Base-by-base conservation (phyloP, 371 early-diverging fungal genomes). In the Fennellomyces sp. region DNA sequence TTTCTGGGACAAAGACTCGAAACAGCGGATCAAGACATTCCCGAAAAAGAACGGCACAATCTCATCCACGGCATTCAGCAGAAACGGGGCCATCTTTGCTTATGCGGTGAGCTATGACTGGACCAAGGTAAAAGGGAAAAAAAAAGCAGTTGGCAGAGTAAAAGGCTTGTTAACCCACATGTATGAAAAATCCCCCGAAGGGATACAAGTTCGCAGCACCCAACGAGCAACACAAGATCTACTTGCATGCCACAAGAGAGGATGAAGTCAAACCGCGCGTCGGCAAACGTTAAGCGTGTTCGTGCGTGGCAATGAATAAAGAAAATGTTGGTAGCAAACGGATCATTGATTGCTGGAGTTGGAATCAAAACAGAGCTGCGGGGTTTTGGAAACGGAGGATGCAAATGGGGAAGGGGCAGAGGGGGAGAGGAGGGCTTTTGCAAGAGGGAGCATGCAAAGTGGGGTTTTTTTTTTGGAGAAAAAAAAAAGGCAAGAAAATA, bases 61-160 rank as follows among this genome's bases (percentile, higher is more conserved):
- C 57, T 66, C 93, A 12, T 78, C 89, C 47, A 83, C 93, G 3
- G 81, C 91, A 0, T 97, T 96, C 66, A 95, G 90, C 68, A 76
- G 87, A 26, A 90, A 88, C 35, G 98, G 97, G 26, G 80, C 72
- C 31, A 92, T 95, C 47, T 94, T 96, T 73, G 97, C 97, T 7
- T 98, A 98, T 72, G 95, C 96, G 2, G 75, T 87, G 13, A 90
- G 95, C 35, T 97, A 99, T 73, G 99, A 99, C 73, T 99, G 99
- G 99, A 81, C 87, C 61, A 96, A 95, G 83, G 99, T 75, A 71
- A 31, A 25, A 13, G 12, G 5, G 15, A 33, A 27, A 45, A 19
- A 39, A 42, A 11, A n/a, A n/a, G n/a, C n/a, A n/a, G n/a, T n/a
- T n/a, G n/a, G n/a, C n/a, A n/a, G n/a, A n/a, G n/a, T n/a, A n/a